Evolutionary conservation across 805 yeast genomes (phyloP).

Genomic region (Cyberlindnera japonica): DNA sequence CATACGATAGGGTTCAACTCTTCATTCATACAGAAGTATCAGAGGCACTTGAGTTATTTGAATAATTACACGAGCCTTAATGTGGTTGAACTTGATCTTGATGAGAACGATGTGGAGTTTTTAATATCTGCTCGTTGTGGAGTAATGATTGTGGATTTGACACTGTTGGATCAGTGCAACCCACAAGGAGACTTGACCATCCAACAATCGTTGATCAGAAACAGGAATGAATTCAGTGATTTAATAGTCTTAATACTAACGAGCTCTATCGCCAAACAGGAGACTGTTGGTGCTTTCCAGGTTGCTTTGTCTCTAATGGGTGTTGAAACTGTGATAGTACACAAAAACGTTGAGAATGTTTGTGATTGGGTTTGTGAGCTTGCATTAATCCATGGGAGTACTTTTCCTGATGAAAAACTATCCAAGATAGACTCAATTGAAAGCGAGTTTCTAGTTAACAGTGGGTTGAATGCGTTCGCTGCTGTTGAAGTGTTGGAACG

Average conservation of each 20-base stretch:
- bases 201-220: not conserved
- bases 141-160: constrained; percentile 11
- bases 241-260: constrained; percentile 11
- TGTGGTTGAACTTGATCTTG: constrained; percentile 18
- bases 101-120: constrained; percentile 16
- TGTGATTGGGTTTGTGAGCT: constrained; percentile 11
- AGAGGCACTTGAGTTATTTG: constrained; percentile 3
- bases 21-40: constrained; percentile 1
- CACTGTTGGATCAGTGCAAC: constrained; percentile 14
- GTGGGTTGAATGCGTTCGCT: constrained; percentile 20
- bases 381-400: not conserved
- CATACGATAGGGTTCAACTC: constrained; percentile 13
- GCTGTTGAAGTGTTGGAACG: constrained; percentile 8
- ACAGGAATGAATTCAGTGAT: not conserved
- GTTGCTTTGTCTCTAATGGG: constrained; percentile 15
- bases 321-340: constrained; percentile 2
- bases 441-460: constrained; percentile 8
- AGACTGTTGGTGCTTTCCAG: constrained; percentile 16
- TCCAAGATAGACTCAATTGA: constrained; percentile 4
- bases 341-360: not conserved
- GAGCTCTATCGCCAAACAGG: constrained; percentile 1
- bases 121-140: constrained; percentile 14
- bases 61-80: constrained; percentile 2
- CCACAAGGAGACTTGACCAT: constrained; percentile 10
- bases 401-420: not conserved